Base-by-base conservation (phyloP, 768 basidiomycete species). In the Lactarius akahatsu region DNA sequence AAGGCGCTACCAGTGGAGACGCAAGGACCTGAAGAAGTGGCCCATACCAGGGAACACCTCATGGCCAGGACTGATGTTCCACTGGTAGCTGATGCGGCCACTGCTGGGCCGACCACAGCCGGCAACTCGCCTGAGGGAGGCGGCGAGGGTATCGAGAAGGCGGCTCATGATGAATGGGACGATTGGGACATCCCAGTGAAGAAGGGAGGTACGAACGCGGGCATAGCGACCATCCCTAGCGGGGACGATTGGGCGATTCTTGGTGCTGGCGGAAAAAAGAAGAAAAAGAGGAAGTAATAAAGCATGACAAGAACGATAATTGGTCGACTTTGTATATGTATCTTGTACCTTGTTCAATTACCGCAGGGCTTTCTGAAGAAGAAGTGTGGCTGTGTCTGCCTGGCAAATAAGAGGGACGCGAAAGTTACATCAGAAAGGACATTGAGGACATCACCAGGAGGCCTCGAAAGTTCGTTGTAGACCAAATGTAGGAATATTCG, bases 1-100 rank as follows among this genome's bases (percentile, higher is more conserved):
- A 41, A n/a, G 20, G 13, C 41, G 9, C 61, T 5, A 5, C 23
- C 8, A 20, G 16, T 23, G 36, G 66, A 38, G 5, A 28, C 4
- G 13, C 61, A 26, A 50, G 23, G 50, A 13, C 50, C 13, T 10
- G 45, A 58, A n/a, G 43, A 9, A 9, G 61, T 38, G 5, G 2
- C 5, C 13, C 15, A 26, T 40, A 11, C 34, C 9, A 32, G 4
- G 34, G 67, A 62, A 23, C 26, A 26, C 26, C 61, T 69, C 40
- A 66, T 20, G 2, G 8, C 57, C 23, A 1, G 28, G 41, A 70
- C 69, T 4, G 36, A 68, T 28, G 34, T 61, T 36, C 5, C 59
- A 2, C 34, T 36, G 3, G 57, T 4, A 10, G 2, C 18, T 34
- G 55, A 23, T 36, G 45, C 28, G 32, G 59, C 20, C 13, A 43